These are phyloP conservation scores for Annona cherimola DNA, from an alignment of 164 flowering plant genomes.

Conservation along the genomic window DNA sequence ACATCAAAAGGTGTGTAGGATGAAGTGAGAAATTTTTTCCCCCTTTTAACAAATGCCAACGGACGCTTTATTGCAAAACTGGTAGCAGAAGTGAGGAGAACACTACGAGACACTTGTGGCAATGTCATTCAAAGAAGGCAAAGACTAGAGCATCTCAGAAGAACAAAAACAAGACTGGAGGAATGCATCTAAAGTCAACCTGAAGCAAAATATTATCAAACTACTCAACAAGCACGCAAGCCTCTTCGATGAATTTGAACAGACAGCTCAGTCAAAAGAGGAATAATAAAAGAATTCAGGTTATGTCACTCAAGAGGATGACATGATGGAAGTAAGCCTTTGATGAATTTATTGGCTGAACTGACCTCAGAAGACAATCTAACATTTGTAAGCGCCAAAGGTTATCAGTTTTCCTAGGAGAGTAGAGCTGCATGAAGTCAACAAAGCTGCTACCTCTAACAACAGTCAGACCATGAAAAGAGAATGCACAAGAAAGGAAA, in stretches of 20 bases:
- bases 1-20: too few relatives aligned
- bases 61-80: too few relatives aligned
- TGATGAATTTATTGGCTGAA: neutral
- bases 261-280: neutral
- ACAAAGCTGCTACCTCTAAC: neutral
- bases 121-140: too few relatives aligned
- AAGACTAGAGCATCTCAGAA: neutral
- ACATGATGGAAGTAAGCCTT: neutral
- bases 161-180: neutral
- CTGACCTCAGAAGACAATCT: neutral
- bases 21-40: too few relatives aligned
- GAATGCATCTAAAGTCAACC: neutral
- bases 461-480: too few relatives aligned
- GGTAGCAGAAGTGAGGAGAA: too few relatives aligned
- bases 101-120: too few relatives aligned
- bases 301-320: neutral
- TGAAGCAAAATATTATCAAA: neutral
- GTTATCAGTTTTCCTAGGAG: neutral
- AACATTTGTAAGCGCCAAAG: neutral
- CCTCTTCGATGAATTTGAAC: neutral
- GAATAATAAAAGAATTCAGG: neutral
- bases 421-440: neutral
- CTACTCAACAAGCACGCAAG: neutral
- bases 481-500: too few relatives aligned
- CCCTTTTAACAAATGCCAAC: too few relatives aligned